Evolutionary conservation across 768 basidiomycete species (phyloP), one percentile per base, ranked within the genome.

Genomic region (Tephrocybe sp.): DNA sequence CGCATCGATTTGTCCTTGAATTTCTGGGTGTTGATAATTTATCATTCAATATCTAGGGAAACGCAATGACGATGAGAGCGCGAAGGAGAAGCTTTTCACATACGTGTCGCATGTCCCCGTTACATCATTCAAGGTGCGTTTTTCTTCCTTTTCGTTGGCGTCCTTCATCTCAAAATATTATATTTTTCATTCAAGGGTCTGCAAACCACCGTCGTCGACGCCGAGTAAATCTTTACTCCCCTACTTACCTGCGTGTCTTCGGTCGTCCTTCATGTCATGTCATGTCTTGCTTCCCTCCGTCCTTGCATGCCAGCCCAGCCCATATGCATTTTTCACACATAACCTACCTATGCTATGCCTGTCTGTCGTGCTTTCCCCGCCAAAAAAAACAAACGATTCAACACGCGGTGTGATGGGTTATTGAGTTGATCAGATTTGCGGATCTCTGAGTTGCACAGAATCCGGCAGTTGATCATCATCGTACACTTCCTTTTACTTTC

Each of bases 31-130:
- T 46, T 29, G 45, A 36, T 19, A 29, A 6, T n/a, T 38, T 44
- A 23, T 31, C 18, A 7, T 31, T 29, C 54, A 53, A 16, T 44
- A 22, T 21, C 2, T 60, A 94, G 90, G 95, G 63, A 95, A 94
- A 78, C 90, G 97, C 64, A 98, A 98, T 70, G 95, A 99, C 72
- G 94, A 97, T 61, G 95, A 99, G 78, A 88, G 86, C 62, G 95
- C 97, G 51, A 97, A 94, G 77, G 94, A 95, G 80, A 97, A 94
- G 77, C 86, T 97, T 49, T 97, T 75, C 79, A 94, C 91, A 24
- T 91, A 93, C 67, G 94, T 90, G 56, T 82, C 82, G 51, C 80
- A 89, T 65, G 85, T 97, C 48, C 76, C 83, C 39, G 90, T 91
- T 38, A 62, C 69, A 7, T 72, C 84, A 38, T 93, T 92, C 86